Percentiles rank a stretch among this genome's conserved stretches.
phyloP scores from a whole-genome alignment of 1,284 basidiomycete genomes.

The Ganoderma leucocontextum region DNA sequence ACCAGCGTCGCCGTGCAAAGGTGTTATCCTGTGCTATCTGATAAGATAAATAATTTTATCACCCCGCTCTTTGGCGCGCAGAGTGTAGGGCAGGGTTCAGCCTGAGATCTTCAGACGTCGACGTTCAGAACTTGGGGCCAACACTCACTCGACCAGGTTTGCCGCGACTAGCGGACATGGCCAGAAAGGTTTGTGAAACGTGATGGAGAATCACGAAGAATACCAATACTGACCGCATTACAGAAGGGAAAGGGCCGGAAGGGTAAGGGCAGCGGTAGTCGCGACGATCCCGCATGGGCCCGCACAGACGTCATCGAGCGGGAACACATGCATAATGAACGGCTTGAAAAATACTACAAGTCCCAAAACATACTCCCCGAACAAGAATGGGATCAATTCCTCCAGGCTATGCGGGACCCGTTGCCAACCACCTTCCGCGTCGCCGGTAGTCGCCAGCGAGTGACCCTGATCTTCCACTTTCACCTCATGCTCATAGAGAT shows the following conservation, averaged over 20 bases:
- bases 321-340: conserved; percentile 74
- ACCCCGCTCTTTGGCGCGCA: no score
- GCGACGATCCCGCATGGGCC: conserved; percentile 32
- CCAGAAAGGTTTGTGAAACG: conserved; percentile 19
- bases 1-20: neutral
- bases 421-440: conserved; percentile 96
- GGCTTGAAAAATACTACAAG: conserved; percentile 82
- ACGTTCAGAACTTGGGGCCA: no score
- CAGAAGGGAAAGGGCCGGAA: conserved; percentile 30
- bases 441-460: conserved; percentile 87
- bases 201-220: neutral
- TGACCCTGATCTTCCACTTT: conserved; percentile 8
- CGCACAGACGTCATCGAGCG: conserved; percentile 53
- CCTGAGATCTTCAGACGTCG: no score
- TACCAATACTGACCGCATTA: neutral
- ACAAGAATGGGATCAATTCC: conserved; percentile 84
- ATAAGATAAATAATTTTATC: conserved; percentile 1
- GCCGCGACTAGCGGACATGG: conserved; percentile 9
- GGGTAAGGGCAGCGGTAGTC: conserved; percentile 21
- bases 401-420: conserved; percentile 74
- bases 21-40: neutral
- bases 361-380: conserved; percentile 74
- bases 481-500: neutral
- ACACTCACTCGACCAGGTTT: neutral
- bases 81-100: neutral